These are phyloP conservation scores for Bipolaris gigantea DNA, from an alignment of 2,329 filamentous ascomycete species.

Conservation along the genomic window DNA sequence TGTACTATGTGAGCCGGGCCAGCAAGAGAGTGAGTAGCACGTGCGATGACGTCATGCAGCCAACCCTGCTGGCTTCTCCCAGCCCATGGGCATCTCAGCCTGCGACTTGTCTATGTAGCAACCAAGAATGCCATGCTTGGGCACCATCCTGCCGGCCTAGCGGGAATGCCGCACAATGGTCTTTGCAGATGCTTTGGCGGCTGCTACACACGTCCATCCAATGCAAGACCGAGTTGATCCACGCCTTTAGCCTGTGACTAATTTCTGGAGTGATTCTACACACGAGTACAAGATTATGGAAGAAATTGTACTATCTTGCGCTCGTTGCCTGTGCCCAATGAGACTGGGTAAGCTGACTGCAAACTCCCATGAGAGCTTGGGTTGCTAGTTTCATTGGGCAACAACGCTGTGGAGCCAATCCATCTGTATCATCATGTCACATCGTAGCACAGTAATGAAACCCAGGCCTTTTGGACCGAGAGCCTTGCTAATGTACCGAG, in stretches of 20 bases:
- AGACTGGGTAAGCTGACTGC: neutral
- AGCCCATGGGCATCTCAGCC: slow-evolving; percentile 2
- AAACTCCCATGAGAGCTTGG: neutral
- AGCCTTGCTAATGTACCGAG: neutral
- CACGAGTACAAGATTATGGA: neutral
- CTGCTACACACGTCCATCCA: neutral
- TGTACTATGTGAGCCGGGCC: slow-evolving; percentile 3
- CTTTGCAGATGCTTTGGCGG: too few species aligned
- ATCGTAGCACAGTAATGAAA: neutral
- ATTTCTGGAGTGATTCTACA: neutral
- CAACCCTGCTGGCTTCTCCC: neutral
- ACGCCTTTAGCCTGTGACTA: too few species aligned
- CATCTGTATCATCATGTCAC: slow-evolving; percentile 45
- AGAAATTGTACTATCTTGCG: neutral
- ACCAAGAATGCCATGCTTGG: neutral
- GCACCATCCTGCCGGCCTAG: neutral
- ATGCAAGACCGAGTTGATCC: neutral
- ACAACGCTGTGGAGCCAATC: slow-evolving; percentile 18
- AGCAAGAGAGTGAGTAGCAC: slow-evolving; percentile 2
- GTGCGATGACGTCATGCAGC: slow-evolving; percentile 13
- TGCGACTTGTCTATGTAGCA: neutral
- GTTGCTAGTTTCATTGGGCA: neutral
- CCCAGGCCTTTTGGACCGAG: neutral
- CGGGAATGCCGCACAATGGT: too few species aligned
- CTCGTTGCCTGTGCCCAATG: neutral